A percentile compares a stretch with the other conserved stretches of the same genome.
phyloP scores from a whole-genome alignment of 148 eudicot species.

The Dysphania ambrosioides region DNA sequence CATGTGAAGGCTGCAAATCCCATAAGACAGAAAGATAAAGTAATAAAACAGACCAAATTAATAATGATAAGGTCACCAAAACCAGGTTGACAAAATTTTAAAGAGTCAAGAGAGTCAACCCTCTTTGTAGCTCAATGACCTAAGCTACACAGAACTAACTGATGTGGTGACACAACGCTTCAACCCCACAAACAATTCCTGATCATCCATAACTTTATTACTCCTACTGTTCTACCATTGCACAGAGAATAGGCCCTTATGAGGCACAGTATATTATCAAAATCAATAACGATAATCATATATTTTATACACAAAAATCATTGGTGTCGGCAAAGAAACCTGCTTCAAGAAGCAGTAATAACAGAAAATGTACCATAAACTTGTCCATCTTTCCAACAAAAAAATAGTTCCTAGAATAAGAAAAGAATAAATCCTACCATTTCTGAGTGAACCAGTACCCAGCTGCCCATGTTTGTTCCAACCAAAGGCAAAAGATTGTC shows the following conservation, averaged over 20 bases:
- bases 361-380: background rate
- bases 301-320: too few species aligned
- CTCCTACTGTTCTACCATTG: background rate
- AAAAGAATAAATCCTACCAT: conserved; percentile 44
- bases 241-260: background rate
- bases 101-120: background rate
- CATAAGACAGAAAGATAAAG: background rate
- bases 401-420: background rate
- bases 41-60: too few species aligned
- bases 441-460: conserved; percentile 78
- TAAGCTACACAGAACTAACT: background rate
- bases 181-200: background rate
- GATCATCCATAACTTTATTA: background rate
- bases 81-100: background rate
- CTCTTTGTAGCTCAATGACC: background rate
- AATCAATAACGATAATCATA: too few species aligned
- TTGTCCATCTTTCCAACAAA: background rate
- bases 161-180: background rate
- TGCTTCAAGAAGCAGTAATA: background rate
- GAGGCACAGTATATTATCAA: background rate
- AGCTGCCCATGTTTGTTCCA: conserved; percentile 99
- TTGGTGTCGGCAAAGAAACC: background rate
- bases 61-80: background rate
- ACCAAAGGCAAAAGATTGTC: conserved; percentile 76
- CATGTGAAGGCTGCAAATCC: background rate